Evolutionary conservation across 257 asterid genomes (phyloP).

Genomic region (Jacaranda copaia): DNA sequence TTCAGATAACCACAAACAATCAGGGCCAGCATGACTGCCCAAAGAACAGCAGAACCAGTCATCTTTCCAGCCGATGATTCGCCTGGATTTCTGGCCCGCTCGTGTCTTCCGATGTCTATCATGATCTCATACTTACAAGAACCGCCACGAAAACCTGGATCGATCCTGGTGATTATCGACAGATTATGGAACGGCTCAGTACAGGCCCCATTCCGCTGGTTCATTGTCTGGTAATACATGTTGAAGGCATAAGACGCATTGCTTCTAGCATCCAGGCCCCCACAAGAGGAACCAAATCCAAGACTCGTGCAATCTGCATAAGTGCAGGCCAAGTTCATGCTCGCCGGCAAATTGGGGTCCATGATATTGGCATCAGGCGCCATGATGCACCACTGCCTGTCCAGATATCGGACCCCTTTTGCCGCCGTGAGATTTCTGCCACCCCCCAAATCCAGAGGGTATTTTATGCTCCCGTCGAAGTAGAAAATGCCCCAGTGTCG

Average conservation of each 20-base stretch:
- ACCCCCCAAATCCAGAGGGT: slow-evolving; percentile 63
- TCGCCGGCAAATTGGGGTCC: slow-evolving; percentile 59
- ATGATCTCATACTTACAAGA: slow-evolving; percentile 77
- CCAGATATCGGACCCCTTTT: slow-evolving; percentile 72
- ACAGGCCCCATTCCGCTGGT: slow-evolving; percentile 78
- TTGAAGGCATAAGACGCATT: slow-evolving; percentile 92
- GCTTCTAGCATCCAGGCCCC: slow-evolving; percentile 50
- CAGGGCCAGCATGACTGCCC: slow-evolving; percentile 27
- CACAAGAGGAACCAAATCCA: slow-evolving; percentile 87
- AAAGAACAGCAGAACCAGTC: slow-evolving; percentile 16
- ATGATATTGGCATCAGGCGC: slow-evolving; percentile 60
- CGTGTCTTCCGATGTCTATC: slow-evolving; percentile 70
- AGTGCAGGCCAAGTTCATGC: slow-evolving; percentile 62
- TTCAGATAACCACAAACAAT: slow-evolving; percentile 21
- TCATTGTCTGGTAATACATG: slow-evolving; percentile 76
- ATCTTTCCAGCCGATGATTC: slow-evolving; percentile 47
- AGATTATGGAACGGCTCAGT: slow-evolving; percentile 58
- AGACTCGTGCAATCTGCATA: slow-evolving; percentile 94
- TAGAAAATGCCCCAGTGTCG: slow-evolving; percentile 89
- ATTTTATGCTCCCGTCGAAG: slow-evolving; percentile 79
- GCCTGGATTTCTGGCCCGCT: slow-evolving; percentile 46
- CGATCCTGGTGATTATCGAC: slow-evolving; percentile 63
- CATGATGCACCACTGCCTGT: slow-evolving; percentile 86
- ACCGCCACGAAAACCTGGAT: slow-evolving; percentile 54
- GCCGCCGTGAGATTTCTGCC: slow-evolving; percentile 73